phyloP scores from a whole-genome alignment of 225 moss, liverwort and hornwort species.

The Bryum argenteum region DNA sequence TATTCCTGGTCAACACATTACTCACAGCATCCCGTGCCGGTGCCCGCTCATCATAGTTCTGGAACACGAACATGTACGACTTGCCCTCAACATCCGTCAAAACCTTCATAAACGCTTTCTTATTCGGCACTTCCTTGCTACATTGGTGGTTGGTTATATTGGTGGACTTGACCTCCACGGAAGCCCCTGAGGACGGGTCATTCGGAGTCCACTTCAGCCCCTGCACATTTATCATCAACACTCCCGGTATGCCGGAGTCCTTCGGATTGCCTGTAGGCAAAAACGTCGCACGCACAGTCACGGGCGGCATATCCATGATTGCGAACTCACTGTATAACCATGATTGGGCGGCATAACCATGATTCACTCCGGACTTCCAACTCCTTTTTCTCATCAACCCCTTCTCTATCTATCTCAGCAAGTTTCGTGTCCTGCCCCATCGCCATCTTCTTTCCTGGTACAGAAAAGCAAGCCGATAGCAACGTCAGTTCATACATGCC shows the following conservation, averaged over 20 bases:
- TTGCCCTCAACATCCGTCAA: constrained; percentile 68
- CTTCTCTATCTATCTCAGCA: constrained; percentile 3
- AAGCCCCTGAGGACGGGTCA: constrained; percentile 42
- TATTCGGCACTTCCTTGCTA: constrained; percentile 72
- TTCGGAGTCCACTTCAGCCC: constrained; percentile 80
- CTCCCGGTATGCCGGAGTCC: constrained; percentile 62
- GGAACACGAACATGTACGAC: constrained; percentile 83
- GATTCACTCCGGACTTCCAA: neutral
- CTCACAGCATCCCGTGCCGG: constrained; percentile 80
- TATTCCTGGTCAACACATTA: constrained; percentile 41
- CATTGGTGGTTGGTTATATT: constrained; percentile 71
- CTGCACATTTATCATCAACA: constrained; percentile 68
- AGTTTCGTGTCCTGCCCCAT: neutral
- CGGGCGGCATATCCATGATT: constrained; percentile 68
- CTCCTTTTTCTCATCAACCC: neutral
- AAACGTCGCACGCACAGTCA: constrained; percentile 80
- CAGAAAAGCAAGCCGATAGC: neutral
- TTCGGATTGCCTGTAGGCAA: constrained; percentile 49
- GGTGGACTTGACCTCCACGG: constrained; percentile 66
- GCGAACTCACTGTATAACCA: no score
- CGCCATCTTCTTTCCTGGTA: neutral
- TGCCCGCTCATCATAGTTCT: constrained; percentile 73
- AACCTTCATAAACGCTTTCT: constrained; percentile 84
- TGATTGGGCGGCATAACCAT: no score
- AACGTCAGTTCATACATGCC: neutral